A percentile compares a stretch with the other conserved stretches of the same genome.
Evolutionary conservation across 2,329 filamentous ascomycete genomes (phyloP).

Genomic region (Leptographium wingfieldii): DNA sequence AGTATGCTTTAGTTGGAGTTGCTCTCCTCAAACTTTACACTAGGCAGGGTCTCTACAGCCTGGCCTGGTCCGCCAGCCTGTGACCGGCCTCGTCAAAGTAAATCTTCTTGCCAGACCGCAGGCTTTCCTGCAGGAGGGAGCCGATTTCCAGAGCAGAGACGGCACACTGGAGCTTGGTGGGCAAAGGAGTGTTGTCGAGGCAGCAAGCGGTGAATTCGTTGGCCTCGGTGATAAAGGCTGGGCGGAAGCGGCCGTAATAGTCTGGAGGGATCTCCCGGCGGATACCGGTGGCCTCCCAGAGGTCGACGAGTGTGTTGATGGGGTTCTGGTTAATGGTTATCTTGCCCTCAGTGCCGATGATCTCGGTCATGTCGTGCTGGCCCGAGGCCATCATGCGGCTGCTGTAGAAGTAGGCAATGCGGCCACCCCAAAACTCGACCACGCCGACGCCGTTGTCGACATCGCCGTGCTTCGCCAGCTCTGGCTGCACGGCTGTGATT

Average conservation of each 20-base stretch:
- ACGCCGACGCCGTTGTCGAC: slow-evolving; percentile 5
- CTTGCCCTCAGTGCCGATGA: slow-evolving; percentile 4
- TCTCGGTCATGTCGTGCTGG: slow-evolving; percentile 6
- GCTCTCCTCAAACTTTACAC: too few species aligned
- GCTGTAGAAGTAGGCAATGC: slow-evolving; percentile 4
- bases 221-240: slow-evolving; percentile 1
- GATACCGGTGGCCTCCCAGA: background rate
- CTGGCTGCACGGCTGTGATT: slow-evolving; percentile 1
- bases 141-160: background rate
- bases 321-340: slow-evolving; percentile 2
- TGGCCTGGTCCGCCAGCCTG: background rate
- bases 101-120: slow-evolving; percentile 1
- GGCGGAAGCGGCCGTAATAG: slow-evolving; percentile 4
- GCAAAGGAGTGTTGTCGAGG: slow-evolving; percentile 1
- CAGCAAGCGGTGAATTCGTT: slow-evolving; percentile 2
- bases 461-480: background rate
- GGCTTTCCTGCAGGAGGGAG: background rate
- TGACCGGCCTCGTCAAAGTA: slow-evolving; percentile 1
- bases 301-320: background rate
- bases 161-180: background rate
- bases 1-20: background rate
- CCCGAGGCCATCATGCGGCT: slow-evolving; percentile 5
- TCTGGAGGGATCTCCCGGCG: slow-evolving; percentile 1
- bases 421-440: slow-evolving; percentile 3
- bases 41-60: background rate